Evolutionary conservation across 2,329 filamentous ascomycete species (phyloP).

Genomic region (Coniella lustricola): DNA sequence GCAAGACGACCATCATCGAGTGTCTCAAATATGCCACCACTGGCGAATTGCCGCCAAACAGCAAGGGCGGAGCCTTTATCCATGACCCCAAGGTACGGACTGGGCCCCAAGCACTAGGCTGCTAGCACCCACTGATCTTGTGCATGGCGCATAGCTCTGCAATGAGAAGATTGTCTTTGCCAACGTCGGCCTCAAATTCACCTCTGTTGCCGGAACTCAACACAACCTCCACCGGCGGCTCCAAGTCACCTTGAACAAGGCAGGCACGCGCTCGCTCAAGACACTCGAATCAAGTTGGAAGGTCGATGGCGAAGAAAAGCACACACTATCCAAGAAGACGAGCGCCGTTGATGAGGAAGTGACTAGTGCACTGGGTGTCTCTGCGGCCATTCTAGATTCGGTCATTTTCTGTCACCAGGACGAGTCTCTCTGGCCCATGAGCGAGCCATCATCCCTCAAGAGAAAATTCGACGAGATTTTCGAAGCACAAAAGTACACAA

Average conservation of each 20-base stretch:
- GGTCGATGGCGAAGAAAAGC: constrained; percentile 75
- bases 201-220: constrained; percentile 66
- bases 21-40: constrained; percentile 97
- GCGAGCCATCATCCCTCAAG: constrained; percentile 77
- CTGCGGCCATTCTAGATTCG: constrained; percentile 79
- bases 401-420: constrained; percentile 99
- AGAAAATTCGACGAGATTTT: constrained; percentile 98
- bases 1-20: constrained; percentile 98
- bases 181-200: constrained; percentile 86
- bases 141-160: constrained; percentile 49
- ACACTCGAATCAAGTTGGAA: constrained; percentile 77
- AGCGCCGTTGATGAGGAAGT: constrained; percentile 78
- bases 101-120: too few relatives aligned
- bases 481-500: constrained; percentile 93
- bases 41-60: constrained; percentile 87
- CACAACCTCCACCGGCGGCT: constrained; percentile 80
- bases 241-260: constrained; percentile 82
- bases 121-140: neutral
- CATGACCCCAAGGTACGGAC: constrained; percentile 80
- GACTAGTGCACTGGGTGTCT: constrained; percentile 81
- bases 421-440: constrained; percentile 94
- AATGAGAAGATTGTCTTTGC: constrained; percentile 85
- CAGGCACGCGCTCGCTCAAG: constrained; percentile 61
- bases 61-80: constrained; percentile 84
- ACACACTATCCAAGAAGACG: constrained; percentile 69